Evolutionary conservation across 2,329 filamentous ascomycete species (phyloP).

Genomic region (Emergomyces africanus): DNA sequence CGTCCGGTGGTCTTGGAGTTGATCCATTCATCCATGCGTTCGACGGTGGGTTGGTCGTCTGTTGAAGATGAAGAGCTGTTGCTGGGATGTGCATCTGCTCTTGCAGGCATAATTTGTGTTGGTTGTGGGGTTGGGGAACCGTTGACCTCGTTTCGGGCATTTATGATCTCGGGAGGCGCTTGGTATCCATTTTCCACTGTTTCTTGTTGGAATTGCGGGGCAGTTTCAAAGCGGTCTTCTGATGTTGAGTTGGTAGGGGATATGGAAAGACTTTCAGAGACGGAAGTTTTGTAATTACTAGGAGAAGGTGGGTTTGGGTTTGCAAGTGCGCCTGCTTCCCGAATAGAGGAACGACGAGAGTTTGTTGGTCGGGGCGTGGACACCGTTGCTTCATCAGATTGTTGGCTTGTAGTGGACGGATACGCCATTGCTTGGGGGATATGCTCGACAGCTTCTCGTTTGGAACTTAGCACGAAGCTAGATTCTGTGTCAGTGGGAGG

Average conservation of each 20-base stretch:
- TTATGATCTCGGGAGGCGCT: slow-evolving; percentile 7
- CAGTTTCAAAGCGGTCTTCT: slow-evolving; percentile 12
- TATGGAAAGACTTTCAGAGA: neutral
- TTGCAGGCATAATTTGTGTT: neutral
- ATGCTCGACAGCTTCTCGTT: slow-evolving; percentile 6
- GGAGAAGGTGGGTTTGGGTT: neutral
- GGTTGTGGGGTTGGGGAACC: slow-evolving; percentile 21
- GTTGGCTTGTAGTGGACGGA: slow-evolving; percentile 1
- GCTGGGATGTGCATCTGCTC: neutral
- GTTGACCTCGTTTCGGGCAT: slow-evolving; percentile 11
- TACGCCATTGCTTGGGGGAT: slow-evolving; percentile 1
- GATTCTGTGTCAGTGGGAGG: neutral
- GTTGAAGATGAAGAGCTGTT: neutral
- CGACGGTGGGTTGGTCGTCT: neutral
- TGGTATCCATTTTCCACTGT: slow-evolving; percentile 6
- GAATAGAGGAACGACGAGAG: neutral
- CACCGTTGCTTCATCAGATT: neutral
- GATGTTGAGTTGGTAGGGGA: slow-evolving; percentile 1
- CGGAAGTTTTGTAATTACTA: neutral
- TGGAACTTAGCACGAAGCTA: neutral
- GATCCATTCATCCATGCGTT: slow-evolving; percentile 28
- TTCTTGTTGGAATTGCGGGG: slow-evolving; percentile 8
- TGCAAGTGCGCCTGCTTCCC: neutral
- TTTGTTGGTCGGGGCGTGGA: neutral
- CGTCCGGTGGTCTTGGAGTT: slow-evolving; percentile 20